A percentile compares a stretch with the other conserved stretches of the same genome.
phyloP scores from a whole-genome alignment of 176 grass and related monocot species.

The Bothriochloa decipiens region DNA sequence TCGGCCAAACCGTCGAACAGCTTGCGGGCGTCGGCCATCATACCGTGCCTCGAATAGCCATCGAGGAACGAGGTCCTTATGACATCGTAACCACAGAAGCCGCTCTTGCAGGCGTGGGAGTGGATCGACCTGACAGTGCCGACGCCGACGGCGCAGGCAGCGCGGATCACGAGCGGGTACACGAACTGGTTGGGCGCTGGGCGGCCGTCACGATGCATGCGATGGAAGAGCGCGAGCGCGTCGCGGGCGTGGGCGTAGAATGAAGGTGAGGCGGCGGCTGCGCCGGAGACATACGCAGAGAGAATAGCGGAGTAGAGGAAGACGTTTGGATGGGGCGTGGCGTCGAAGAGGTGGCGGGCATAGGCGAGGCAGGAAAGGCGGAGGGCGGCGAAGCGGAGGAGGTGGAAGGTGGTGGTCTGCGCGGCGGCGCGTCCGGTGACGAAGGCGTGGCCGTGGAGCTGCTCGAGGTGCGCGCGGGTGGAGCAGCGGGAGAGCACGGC shows the following conservation, averaged over 20 bases:
- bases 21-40: conserved; percentile 58
- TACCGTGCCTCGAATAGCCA: conserved; percentile 65
- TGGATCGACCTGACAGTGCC: conserved; percentile 59
- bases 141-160: conserved; percentile 46
- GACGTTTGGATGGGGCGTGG: conserved; percentile 60
- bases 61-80: conserved; percentile 65
- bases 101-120: conserved; percentile 54
- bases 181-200: conserved; percentile 76
- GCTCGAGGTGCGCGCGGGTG: conserved; percentile 62
- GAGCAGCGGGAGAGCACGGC: conserved; percentile 62
- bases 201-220: conserved; percentile 58
- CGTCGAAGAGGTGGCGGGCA: conserved; percentile 76
- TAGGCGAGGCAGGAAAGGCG: conserved; percentile 64
- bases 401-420: conserved; percentile 79
- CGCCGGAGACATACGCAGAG: conserved; percentile 49
- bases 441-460: conserved; percentile 72
- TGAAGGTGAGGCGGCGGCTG: conserved; percentile 20
- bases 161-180: conserved; percentile 71
- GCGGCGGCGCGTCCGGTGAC: conserved; percentile 52
- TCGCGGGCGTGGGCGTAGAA: conserved; percentile 9
- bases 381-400: conserved; percentile 70
- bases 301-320: conserved; percentile 89
- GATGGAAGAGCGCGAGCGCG: conserved; percentile 61
- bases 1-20: conserved; percentile 82
- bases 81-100: conserved; percentile 53